Base-by-base conservation (phyloP, 2,329 filamentous ascomycete species). In the Aspergillus brunneoviolaceus region DNA sequence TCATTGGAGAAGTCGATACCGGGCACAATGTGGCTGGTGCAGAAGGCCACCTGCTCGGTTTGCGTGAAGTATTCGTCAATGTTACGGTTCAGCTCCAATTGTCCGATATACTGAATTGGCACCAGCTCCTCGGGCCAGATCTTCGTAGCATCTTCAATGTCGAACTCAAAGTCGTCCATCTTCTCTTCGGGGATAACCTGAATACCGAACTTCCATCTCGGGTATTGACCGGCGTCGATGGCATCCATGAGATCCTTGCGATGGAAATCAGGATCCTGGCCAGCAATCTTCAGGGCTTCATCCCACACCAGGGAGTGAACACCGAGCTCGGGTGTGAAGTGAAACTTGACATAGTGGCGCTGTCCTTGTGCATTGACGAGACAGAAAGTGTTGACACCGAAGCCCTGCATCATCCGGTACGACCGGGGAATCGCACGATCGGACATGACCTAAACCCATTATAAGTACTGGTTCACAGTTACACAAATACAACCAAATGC, bases 81-180 rank as follows among this genome's bases (percentile, higher is more conserved):
- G 61, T 91, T 94, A 57, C 84, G 84, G 80, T 95, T 93, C 5
- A 96, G 82, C 71, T 93, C 88, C 1, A 96, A 72, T 74, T 93
- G 85, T 45, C 90, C 91, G 58, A 96, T 90, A 70, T 91, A 91
- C 7, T 88, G 84, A 21, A 94, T 82, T 0, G 91, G 91, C 0
- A 92, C 80, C 0, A 87, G 76, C 12, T 94, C 89, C 70, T 95
- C 89, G 0, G 91, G 91, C 90, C 91, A 95, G 27, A 94, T 76
- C 78, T 96, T 95, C 42, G 91, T 96, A 0, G 91, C 88, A 66
- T 96, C 91, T 1, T 96, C 84, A 31, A 94, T 88, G 68, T 95
- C 91, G 62, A 95, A 94, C 6, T 94, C 91, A 62, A 94, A 96
- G 16, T 90, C 85, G 63, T 94, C 81, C 71, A 91, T 85, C 52